phyloP scores from a whole-genome alignment of 2,329 filamentous ascomycete genomes.

The Fusarium metavorans region DNA sequence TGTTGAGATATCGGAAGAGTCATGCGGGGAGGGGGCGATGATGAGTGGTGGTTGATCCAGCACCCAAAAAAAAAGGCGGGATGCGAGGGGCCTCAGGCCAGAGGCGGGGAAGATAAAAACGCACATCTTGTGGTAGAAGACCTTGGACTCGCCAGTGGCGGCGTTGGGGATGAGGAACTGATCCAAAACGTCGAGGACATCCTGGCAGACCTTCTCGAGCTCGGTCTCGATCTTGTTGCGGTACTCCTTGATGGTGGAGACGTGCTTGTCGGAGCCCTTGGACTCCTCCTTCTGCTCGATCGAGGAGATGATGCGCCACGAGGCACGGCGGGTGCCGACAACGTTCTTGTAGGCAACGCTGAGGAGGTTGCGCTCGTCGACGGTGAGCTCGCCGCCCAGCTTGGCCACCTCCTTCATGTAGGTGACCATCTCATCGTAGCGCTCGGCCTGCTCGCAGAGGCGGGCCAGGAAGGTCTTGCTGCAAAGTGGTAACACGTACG shows the following conservation, averaged over 20 bases:
- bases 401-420: conserved; percentile 99
- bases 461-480: conserved; percentile 99
- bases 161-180: conserved; percentile 94
- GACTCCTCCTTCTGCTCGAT: conserved; percentile 99
- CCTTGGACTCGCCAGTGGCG: conserved; percentile 97
- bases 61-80: conserved; percentile 20
- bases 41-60: conserved; percentile 21
- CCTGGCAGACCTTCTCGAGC: conserved; percentile 97
- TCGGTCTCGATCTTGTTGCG: conserved; percentile 98
- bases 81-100: conserved; percentile 34
- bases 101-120: conserved; percentile 70
- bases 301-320: conserved; percentile 99
- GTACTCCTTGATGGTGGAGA: conserved; percentile 94
- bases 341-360: conserved; percentile 99
- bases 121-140: conserved; percentile 99
- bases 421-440: conserved; percentile 99
- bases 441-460: conserved; percentile 99
- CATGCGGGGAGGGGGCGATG: conserved; percentile 15
- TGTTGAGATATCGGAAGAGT: conserved; percentile 7
- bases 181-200: conserved; percentile 95
- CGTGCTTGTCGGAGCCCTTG: conserved; percentile 97
- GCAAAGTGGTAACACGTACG: conserved; percentile 46
- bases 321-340: conserved; percentile 96
- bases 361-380: conserved; percentile 98
- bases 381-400: conserved; percentile 81